These are phyloP conservation scores for Astrothelium macrocarpum DNA, from an alignment of 495 filamentous ascomycete genomes.

Conservation along the genomic window DNA sequence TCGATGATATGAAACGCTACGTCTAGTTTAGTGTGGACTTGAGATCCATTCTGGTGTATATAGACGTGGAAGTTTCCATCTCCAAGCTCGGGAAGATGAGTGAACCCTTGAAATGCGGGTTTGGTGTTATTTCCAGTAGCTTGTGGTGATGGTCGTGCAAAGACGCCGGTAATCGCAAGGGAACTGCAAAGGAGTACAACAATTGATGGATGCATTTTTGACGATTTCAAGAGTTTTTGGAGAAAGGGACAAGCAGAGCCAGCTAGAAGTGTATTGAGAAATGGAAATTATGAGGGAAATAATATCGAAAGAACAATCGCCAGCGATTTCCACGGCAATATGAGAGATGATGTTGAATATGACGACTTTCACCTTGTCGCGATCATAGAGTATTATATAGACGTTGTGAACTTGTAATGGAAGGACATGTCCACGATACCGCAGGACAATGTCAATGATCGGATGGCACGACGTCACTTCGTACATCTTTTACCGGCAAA, in stretches of 20 bases:
- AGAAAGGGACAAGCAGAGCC: background rate
- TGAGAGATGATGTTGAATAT: background rate
- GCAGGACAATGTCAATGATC: no score
- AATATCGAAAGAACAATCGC: background rate
- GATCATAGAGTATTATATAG: no score
- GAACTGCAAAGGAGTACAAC: background rate
- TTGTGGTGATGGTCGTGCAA: no score
- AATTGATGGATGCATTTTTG: background rate
- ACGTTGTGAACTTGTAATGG: no score
- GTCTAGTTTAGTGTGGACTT: background rate
- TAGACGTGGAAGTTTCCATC: background rate
- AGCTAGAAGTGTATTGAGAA: background rate
- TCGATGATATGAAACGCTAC: background rate
- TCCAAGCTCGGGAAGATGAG: background rate
- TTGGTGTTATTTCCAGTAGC: no score
- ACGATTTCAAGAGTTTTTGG: background rate
- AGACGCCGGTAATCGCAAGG: background rate
- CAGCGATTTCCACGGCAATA: background rate
- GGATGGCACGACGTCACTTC: no score
- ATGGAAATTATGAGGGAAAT: no score
- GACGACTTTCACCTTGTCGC: no score
- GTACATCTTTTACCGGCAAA: no score
- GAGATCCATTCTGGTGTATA: background rate
- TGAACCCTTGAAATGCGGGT: background rate
- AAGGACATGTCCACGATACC: no score